Evolutionary conservation across 768 basidiomycete species (phyloP).

Genomic region (Stropharia rugosoannulata): DNA sequence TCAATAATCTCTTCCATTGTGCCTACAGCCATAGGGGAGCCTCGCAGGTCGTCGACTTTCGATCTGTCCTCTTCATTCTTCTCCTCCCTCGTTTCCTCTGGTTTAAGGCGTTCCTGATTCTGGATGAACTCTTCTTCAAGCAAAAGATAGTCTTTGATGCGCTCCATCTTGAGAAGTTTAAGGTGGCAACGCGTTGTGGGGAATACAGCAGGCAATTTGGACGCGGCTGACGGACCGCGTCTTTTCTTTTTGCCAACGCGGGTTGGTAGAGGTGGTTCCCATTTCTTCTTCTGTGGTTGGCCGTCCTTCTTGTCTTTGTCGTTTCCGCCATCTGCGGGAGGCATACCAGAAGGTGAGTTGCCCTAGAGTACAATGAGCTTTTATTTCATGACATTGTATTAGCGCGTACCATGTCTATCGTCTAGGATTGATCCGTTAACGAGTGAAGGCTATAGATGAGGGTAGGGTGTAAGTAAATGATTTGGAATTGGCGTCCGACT

Average conservation of each 20-base stretch:
- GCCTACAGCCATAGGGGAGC: constrained; percentile 97
- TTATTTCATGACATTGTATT: not conserved
- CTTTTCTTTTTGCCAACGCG: constrained; percentile 97
- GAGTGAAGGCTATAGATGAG: constrained; percentile 4
- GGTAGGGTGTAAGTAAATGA: constrained; percentile 26
- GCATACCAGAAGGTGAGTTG: constrained; percentile 66
- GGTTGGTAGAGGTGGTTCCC: constrained; percentile 97
- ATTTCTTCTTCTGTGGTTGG: constrained; percentile 82
- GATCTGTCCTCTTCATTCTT: constrained; percentile 95
- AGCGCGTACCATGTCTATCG: constrained; percentile 23
- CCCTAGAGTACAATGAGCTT: constrained; percentile 44
- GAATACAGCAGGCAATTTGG: constrained; percentile 89
- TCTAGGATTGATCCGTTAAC: constrained; percentile 5
- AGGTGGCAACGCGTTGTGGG: constrained; percentile 96
- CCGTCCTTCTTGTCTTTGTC: constrained; percentile 52
- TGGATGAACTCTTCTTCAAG: constrained; percentile 94
- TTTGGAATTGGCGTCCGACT: not conserved
- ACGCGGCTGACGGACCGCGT: constrained; percentile 87
- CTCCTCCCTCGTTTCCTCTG: constrained; percentile 85
- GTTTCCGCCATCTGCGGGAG: constrained; percentile 34
- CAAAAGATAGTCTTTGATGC: constrained; percentile 96
- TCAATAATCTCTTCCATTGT: constrained; percentile 97
- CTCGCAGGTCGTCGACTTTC: constrained; percentile 91
- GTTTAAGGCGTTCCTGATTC: constrained; percentile 90
- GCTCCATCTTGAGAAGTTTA: constrained; percentile 93